Evolutionary conservation across 768 basidiomycete species (phyloP).

Genomic region (Pholiota molesta): DNA sequence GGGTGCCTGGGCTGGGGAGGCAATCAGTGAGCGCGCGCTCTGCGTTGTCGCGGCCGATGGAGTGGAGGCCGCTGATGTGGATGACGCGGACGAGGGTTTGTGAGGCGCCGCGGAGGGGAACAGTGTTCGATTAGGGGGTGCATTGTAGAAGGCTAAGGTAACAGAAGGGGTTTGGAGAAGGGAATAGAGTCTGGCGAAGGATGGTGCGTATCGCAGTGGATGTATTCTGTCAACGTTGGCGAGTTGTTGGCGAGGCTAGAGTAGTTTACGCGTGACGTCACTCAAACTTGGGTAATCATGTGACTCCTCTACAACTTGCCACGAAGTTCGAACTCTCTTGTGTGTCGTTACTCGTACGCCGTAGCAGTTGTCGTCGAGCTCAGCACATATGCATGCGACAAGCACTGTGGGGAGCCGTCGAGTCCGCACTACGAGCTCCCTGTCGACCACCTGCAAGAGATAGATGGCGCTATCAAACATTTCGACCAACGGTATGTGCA

Average conservation of each 20-base stretch:
- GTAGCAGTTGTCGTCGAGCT: slow-evolving; percentile 78
- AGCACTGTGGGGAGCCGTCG: too few relatives aligned
- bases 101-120: slow-evolving; percentile 37
- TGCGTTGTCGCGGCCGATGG: slow-evolving; percentile 52
- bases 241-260: too few relatives aligned
- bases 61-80: slow-evolving; percentile 67
- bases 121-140: slow-evolving; percentile 50
- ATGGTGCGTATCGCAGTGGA: too few relatives aligned
- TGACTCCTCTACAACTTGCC: too few relatives aligned
- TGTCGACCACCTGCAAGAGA: too few relatives aligned
- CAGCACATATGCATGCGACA: slow-evolving; percentile 70
- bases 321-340: slow-evolving; percentile 80
- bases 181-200: too few relatives aligned
- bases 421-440: too few relatives aligned
- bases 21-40: slow-evolving; percentile 43
- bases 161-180: too few relatives aligned
- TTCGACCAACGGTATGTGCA: slow-evolving; percentile 32
- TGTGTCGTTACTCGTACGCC: slow-evolving; percentile 88
- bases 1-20: slow-evolving; percentile 33
- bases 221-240: slow-evolving; percentile 70
- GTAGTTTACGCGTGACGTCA: slow-evolving; percentile 76
- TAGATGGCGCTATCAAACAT: slow-evolving; percentile 37
- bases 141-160: slow-evolving; percentile 68
- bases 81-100: slow-evolving; percentile 48
- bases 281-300: too few relatives aligned